Evolutionary conservation across 768 basidiomycete species (phyloP).

Genomic region (Tephrocybe rancida): DNA sequence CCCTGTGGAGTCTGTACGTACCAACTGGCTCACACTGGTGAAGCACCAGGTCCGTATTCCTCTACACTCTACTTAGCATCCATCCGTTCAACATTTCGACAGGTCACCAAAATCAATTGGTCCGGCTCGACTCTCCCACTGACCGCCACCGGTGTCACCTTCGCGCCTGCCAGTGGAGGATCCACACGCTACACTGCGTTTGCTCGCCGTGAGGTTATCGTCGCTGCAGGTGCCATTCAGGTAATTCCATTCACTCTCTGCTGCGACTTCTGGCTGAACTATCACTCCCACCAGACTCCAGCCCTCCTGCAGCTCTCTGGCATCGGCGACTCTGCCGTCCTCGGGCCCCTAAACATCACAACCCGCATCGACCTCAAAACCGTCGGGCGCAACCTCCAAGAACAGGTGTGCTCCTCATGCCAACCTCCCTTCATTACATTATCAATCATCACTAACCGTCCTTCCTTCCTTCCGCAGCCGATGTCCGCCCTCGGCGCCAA

Average conservation of each 20-base stretch:
- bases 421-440: no score
- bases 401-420: slow-evolving; percentile 38
- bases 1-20: slow-evolving; percentile 47
- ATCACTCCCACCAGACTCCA: slow-evolving; percentile 35
- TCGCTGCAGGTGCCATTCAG: slow-evolving; percentile 55
- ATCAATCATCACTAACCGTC: no score
- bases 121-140: slow-evolving; percentile 34
- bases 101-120: slow-evolving; percentile 51
- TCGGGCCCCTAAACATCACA: slow-evolving; percentile 47
- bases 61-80: not conserved
- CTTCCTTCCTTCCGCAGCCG: slow-evolving; percentile 26
- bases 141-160: slow-evolving; percentile 48
- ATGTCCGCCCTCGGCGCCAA: slow-evolving; percentile 43
- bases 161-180: slow-evolving; percentile 39
- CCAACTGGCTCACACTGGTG: slow-evolving; percentile 52
- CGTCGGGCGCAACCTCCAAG: slow-evolving; percentile 61
- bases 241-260: slow-evolving; percentile 14
- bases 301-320: slow-evolving; percentile 57
- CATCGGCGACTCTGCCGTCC: slow-evolving; percentile 50
- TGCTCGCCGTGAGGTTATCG: slow-evolving; percentile 52
- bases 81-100: not conserved
- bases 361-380: slow-evolving; percentile 48
- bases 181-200: slow-evolving; percentile 39
- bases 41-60: slow-evolving; percentile 33
- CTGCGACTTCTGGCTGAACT: not conserved